A percentile compares a stretch with the other conserved stretches of the same genome.
Conservation (phyloP, 345 rosid genomes). For the Euclidium syriacum region DNA sequence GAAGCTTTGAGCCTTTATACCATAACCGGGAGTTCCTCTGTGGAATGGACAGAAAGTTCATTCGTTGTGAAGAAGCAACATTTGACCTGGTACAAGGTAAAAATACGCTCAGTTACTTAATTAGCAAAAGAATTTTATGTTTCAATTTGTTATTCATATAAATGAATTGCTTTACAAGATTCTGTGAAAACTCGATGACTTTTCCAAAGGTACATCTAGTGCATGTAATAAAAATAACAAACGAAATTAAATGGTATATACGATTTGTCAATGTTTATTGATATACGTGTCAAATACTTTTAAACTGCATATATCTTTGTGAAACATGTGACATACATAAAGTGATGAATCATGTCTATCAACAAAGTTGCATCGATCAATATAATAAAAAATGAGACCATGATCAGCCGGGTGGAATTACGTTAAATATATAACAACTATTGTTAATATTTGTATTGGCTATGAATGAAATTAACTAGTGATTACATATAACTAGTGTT, state of each 20-base stretch:
- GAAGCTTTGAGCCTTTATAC: conserved; percentile 55
- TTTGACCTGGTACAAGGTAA: conserved; percentile 84
- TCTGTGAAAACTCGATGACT: neutral
- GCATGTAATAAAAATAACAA: neutral
- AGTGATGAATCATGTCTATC: neutral
- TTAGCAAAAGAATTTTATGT: neutral
- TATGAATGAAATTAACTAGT: neutral
- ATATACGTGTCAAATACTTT: neutral
- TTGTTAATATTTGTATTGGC: too few relatives aligned
- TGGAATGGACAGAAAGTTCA: conserved; percentile 53
- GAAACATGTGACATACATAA: neutral
- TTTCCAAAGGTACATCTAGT: neutral
- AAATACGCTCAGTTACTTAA: neutral
- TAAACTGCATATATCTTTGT: neutral
- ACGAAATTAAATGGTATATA: neutral
- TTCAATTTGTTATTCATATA: neutral
- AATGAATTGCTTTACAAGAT: neutral
- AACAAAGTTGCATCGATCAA: neutral
- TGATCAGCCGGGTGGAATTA: neutral
- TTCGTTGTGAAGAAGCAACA: conserved; percentile 38
- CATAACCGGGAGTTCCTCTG: conserved; percentile 35
- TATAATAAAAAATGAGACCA: neutral
- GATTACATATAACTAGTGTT: too few relatives aligned
- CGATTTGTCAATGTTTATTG: neutral
- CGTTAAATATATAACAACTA: neutral